A percentile compares a stretch with the other conserved stretches of the same genome.
Conservation (phyloP, 1,284 basidiomycete genomes). For the Cystobasidium pallidum region DNA sequence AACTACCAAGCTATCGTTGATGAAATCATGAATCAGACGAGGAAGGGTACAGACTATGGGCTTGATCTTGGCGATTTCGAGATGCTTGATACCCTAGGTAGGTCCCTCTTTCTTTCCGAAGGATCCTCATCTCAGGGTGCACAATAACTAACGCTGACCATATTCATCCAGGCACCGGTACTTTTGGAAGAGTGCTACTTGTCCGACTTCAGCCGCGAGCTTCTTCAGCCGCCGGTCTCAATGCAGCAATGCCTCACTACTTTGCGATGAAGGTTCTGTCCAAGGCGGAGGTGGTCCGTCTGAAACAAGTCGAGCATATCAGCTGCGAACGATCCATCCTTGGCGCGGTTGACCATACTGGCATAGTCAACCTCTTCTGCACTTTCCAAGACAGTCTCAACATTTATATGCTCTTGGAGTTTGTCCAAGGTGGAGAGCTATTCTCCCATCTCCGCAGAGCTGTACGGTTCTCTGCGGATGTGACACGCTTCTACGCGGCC, state of each 20-base stretch:
- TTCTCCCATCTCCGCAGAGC: conserved; percentile 56
- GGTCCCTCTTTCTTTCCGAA: background rate
- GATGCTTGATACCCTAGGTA: conserved; percentile 53
- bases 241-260: conserved; percentile 48
- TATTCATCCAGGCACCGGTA: conserved; percentile 49
- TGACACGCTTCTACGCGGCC: conserved; percentile 62
- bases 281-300: conserved; percentile 61
- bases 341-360: conserved; percentile 62
- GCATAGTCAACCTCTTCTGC: conserved; percentile 63
- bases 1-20: conserved; percentile 40
- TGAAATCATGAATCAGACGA: conserved; percentile 42
- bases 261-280: conserved; percentile 60
- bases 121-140: background rate
- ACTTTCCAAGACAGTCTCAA: conserved; percentile 60
- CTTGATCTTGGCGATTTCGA: conserved; percentile 52
- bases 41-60: conserved; percentile 51
- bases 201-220: conserved; percentile 46
- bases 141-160: background rate
- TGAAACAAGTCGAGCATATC: conserved; percentile 64
- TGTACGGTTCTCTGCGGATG: conserved; percentile 60
- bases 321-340: conserved; percentile 63
- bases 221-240: conserved; percentile 28
- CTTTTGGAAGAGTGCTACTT: conserved; percentile 52
- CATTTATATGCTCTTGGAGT: conserved; percentile 63
- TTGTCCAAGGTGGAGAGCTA: conserved; percentile 62